Conservation (phyloP, 768 basidiomycete species). For the Pleurotus citrinopileatus region DNA sequence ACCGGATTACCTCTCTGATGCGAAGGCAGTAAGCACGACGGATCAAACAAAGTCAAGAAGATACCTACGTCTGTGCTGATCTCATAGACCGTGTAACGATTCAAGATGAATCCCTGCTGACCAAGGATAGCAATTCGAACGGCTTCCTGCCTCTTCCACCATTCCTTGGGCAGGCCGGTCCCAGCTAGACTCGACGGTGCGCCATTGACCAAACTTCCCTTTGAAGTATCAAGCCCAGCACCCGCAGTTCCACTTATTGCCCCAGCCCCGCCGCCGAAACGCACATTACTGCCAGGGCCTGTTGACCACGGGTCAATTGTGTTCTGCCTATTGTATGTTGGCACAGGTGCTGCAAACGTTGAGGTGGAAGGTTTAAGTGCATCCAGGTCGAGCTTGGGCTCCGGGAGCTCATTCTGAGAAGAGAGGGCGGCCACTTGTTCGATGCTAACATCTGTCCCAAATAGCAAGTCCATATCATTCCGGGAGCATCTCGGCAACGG, state of each 20-base stretch:
- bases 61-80: slow-evolving; percentile 71
- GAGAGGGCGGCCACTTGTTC: slow-evolving; percentile 78
- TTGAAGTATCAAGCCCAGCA: slow-evolving; percentile 24
- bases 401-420: slow-evolving; percentile 74
- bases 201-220: slow-evolving; percentile 37
- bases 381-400: slow-evolving; percentile 66
- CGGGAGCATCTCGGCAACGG: slow-evolving; percentile 5
- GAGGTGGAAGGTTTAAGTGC: slow-evolving; percentile 53
- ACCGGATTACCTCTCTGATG: slow-evolving; percentile 65
- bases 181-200: slow-evolving; percentile 61
- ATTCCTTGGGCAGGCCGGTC: slow-evolving; percentile 71
- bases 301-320: slow-evolving; percentile 58
- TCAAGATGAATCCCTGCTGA: slow-evolving; percentile 90
- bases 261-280: neutral
- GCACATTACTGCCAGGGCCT: neutral
- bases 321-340: slow-evolving; percentile 39
- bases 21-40: neutral
- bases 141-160: slow-evolving; percentile 84
- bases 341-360: slow-evolving; percentile 38
- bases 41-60: neutral
- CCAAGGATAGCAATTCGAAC: slow-evolving; percentile 74
- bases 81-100: slow-evolving; percentile 84
- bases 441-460: slow-evolving; percentile 64
- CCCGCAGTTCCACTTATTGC: slow-evolving; percentile 22
- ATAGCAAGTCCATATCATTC: neutral